Percentiles rank a stretch among this genome's conserved stretches.
Conservation (phyloP, 371 early-diverging fungal species). For the Mycotypha africana region DNA sequence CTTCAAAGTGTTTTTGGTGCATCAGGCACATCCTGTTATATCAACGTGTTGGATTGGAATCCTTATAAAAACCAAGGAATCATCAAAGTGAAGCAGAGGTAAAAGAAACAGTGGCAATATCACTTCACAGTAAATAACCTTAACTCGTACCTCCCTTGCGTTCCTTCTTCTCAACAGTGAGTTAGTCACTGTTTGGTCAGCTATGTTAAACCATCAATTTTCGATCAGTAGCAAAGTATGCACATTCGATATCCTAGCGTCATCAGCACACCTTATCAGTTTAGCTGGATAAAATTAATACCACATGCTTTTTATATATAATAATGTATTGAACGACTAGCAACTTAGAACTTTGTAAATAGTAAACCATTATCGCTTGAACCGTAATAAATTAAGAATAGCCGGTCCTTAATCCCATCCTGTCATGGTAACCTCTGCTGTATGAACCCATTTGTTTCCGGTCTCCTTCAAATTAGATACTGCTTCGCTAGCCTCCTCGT, state of each 20-base stretch:
- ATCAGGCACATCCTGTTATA: slow-evolving; percentile 26
- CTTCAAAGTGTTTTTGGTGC: slow-evolving; percentile 31
- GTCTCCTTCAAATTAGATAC: too few species aligned
- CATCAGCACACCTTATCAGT: slow-evolving; percentile 36
- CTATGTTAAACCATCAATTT: slow-evolving; percentile 30
- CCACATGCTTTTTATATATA: too few species aligned
- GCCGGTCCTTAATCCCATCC: too few species aligned
- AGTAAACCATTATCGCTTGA: too few species aligned
- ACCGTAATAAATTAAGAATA: too few species aligned
- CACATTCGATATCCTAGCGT: slow-evolving; percentile 25
- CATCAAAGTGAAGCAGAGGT: slow-evolving; percentile 39
- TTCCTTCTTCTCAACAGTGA: slow-evolving; percentile 17
- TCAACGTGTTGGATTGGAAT: slow-evolving; percentile 43
- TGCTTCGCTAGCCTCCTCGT: too few species aligned
- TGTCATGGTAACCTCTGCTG: too few species aligned
- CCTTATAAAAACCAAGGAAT: slow-evolving; percentile 24
- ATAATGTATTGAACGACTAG: too few species aligned
- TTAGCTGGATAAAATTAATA: slow-evolving; percentile 22
- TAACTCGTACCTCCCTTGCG: too few species aligned
- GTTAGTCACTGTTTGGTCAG: slow-evolving; percentile 34
- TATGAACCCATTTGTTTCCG: too few species aligned
- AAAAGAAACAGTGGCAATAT: neutral
- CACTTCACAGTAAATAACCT: neutral
- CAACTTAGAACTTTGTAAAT: too few species aligned
- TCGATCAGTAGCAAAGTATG: slow-evolving; percentile 22